phyloP scores from a whole-genome alignment of 305 asterid species.

The Fraxinus nigra region DNA sequence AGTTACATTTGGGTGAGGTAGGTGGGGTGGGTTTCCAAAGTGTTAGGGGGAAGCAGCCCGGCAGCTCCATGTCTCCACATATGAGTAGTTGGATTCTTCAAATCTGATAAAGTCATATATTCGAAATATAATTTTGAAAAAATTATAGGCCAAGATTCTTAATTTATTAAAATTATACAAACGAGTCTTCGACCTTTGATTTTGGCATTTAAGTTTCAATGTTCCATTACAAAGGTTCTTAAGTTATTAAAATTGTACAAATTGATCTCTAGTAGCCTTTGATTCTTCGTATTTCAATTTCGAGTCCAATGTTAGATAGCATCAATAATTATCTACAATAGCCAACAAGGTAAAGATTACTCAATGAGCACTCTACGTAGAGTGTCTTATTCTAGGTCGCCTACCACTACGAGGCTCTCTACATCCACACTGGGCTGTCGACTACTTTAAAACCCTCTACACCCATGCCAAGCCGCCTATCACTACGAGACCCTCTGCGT shows the following conservation, averaged over 20 bases:
- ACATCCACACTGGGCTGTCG: neutral
- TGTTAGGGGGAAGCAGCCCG: conserved; percentile 24
- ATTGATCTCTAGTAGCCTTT: neutral
- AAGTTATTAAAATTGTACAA: neutral
- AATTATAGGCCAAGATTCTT: neutral
- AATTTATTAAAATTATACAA: neutral
- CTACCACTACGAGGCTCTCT: neutral
- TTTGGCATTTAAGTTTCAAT: neutral
- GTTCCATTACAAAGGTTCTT: too few relatives aligned
- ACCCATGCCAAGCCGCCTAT: neutral
- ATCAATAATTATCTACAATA: neutral
- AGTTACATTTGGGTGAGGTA: neutral
- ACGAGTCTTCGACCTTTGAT: conserved; percentile 4
- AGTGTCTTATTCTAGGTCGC: neutral
- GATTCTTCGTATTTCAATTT: neutral
- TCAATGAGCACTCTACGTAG: neutral
- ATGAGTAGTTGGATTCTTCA: neutral
- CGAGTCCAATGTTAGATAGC: neutral
- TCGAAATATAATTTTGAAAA: neutral
- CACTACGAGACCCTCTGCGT: neutral
- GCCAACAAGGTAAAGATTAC: neutral
- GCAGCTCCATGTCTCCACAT: conserved; percentile 42
- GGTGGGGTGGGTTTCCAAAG: conserved; percentile 29
- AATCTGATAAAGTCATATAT: neutral
- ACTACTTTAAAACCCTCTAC: neutral